phyloP scores from a whole-genome alignment of 768 basidiomycete species.

The Cystoderma amianthinum region DNA sequence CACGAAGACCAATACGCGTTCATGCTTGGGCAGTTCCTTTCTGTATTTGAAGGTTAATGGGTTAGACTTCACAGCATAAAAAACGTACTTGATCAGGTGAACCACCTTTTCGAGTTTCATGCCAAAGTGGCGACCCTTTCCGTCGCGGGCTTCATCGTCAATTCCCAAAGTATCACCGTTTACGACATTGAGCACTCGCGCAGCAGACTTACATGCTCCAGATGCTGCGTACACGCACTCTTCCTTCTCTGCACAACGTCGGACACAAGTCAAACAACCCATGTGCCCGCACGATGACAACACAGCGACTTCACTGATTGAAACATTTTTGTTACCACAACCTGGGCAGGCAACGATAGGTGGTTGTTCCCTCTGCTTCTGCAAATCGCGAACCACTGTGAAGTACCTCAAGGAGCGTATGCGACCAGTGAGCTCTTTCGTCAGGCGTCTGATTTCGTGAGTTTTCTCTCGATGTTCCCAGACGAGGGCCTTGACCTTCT shows the following conservation, averaged over 20 bases:
- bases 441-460: constrained; percentile 76
- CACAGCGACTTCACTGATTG: constrained; percentile 68
- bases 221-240: constrained; percentile 72
- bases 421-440: constrained; percentile 86
- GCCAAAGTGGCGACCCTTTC: constrained; percentile 71
- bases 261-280: constrained; percentile 75
- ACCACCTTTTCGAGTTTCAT: constrained; percentile 78
- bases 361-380: constrained; percentile 61
- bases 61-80: constrained; percentile 1
- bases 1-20: constrained; percentile 89
- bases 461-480: constrained; percentile 87
- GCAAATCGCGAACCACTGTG: constrained; percentile 83
- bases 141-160: constrained; percentile 71
- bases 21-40: constrained; percentile 60
- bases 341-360: constrained; percentile 54
- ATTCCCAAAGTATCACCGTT: constrained; percentile 71
- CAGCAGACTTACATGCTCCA: constrained; percentile 72
- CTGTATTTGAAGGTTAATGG: constrained; percentile 25
- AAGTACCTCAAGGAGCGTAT: constrained; percentile 90
- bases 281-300: constrained; percentile 91
- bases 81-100: constrained; percentile 62
- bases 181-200: constrained; percentile 78
- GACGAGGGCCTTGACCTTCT: constrained; percentile 50
- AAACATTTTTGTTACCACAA: constrained; percentile 50
- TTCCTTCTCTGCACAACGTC: constrained; percentile 63